phyloP scores from a whole-genome alignment of 1,284 basidiomycete genomes.

The Apiotrichum domesticum region DNA sequence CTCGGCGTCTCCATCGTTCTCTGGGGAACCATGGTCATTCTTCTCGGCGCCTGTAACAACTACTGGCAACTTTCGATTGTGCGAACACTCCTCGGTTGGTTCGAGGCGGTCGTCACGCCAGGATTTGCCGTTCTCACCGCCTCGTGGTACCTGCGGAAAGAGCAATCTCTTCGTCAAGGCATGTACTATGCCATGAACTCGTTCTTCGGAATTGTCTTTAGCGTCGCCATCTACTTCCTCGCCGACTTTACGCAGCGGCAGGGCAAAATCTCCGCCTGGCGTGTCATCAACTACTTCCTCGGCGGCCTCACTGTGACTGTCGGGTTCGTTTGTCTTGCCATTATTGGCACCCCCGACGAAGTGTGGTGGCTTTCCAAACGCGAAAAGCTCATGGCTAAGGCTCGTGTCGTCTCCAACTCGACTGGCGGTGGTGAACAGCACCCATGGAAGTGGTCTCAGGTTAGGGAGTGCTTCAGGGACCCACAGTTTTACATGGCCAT shows the following conservation, averaged over 20 bases:
- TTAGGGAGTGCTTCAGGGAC: slow-evolving; percentile 27
- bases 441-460: slow-evolving; percentile 26
- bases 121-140: slow-evolving; percentile 24
- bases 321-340: slow-evolving; percentile 12
- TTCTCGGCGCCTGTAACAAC: slow-evolving; percentile 6
- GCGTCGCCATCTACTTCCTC: background rate
- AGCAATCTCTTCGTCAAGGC: slow-evolving; percentile 15
- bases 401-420: slow-evolving; percentile 20
- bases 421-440: slow-evolving; percentile 16
- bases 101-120: slow-evolving; percentile 20
- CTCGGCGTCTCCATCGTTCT: slow-evolving; percentile 3
- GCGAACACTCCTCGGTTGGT: slow-evolving; percentile 16
- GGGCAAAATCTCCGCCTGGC: slow-evolving; percentile 19
- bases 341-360: slow-evolving; percentile 18
- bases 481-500: slow-evolving; percentile 20
- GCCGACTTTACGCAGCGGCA: slow-evolving; percentile 10
- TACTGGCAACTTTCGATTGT: slow-evolving; percentile 11
- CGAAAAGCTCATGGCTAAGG: slow-evolving; percentile 19
- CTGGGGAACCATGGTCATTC: slow-evolving; percentile 11
- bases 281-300: slow-evolving; percentile 27
- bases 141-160: slow-evolving; percentile 12
- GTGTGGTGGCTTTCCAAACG: slow-evolving; percentile 19
- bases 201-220: no score
- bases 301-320: slow-evolving; percentile 17
- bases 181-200: slow-evolving; percentile 22